Evolutionary conservation across 2,329 filamentous ascomycete genomes (phyloP).

Genomic region (Bipolaris victoriae): DNA sequence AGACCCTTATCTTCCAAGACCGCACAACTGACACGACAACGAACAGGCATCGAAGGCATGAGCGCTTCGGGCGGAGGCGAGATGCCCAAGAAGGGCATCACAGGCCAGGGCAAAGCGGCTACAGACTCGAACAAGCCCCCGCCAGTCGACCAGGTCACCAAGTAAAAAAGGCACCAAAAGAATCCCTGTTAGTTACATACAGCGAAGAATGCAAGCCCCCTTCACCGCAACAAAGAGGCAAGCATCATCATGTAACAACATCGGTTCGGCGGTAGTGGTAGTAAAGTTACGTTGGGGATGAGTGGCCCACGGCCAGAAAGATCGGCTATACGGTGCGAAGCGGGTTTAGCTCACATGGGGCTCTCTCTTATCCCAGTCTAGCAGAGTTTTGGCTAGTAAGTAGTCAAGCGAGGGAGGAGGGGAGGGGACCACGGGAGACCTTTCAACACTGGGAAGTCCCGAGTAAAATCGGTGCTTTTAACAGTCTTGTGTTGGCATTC

Average conservation of each 20-base stretch:
- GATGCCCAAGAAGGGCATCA: constrained; percentile 17
- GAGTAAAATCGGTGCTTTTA: no score
- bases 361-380: no score
- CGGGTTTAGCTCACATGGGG: no score
- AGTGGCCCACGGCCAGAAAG: no score
- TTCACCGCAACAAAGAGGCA: constrained; percentile 3
- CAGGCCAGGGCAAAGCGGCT: constrained; percentile 23
- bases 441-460: no score
- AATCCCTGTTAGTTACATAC: not conserved
- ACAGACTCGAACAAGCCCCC: constrained; percentile 30
- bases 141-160: constrained; percentile 28
- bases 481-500: no score
- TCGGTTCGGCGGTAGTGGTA: not conserved
- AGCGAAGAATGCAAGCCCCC: not conserved
- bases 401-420: no score
- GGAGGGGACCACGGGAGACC: no score
- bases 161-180: constrained; percentile 12
- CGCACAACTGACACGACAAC: not conserved
- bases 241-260: not conserved
- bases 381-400: no score
- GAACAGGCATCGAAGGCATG: constrained; percentile 41
- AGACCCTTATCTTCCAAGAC: constrained; percentile 6
- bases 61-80: constrained; percentile 44
- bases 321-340: no score
- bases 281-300: no score